Percentiles rank a stretch among this genome's conserved stretches.
phyloP scores from a whole-genome alignment of 768 basidiomycete species.

The Collybia sp. region DNA sequence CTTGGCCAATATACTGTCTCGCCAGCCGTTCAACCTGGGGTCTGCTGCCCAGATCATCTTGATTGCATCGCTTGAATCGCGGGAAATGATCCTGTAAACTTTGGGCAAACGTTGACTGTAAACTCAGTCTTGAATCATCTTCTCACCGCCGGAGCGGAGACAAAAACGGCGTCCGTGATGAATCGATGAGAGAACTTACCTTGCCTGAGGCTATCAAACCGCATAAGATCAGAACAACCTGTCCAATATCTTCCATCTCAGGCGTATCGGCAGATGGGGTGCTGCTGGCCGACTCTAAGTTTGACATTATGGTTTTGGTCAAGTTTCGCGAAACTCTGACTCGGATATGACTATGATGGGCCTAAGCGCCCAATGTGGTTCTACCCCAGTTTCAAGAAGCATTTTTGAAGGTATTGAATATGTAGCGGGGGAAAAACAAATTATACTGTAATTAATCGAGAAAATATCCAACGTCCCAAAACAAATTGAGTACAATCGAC shows the following conservation, averaged over 20 bases:
- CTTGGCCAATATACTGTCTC: slow-evolving; percentile 42
- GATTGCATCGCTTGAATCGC: slow-evolving; percentile 66
- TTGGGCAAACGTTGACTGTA: slow-evolving; percentile 64
- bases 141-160: not conserved
- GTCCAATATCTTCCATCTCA: slow-evolving; percentile 20
- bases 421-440: slow-evolving; percentile 2
- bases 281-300: too few relatives aligned
- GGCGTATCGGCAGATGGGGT: slow-evolving; percentile 10
- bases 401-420: not conserved
- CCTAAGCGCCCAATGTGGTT: too few relatives aligned
- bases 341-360: too few relatives aligned
- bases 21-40: slow-evolving; percentile 60
- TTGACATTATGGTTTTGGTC: not conserved
- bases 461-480: slow-evolving; percentile 6
- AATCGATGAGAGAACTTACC: slow-evolving; percentile 34
- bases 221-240: slow-evolving; percentile 64
- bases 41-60: slow-evolving; percentile 74
- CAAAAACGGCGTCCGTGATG: too few relatives aligned
- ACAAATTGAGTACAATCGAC: not conserved
- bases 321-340: not conserved
- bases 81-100: slow-evolving; percentile 61
- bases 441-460: slow-evolving; percentile 11
- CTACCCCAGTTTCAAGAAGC: too few relatives aligned
- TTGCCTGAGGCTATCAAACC: slow-evolving; percentile 76
- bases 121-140: slow-evolving; percentile 8